Evolutionary conservation across 176 grass and related monocot species (phyloP), one percentile per base, ranked within the genome.

Genomic region (Pharus latifolius): DNA sequence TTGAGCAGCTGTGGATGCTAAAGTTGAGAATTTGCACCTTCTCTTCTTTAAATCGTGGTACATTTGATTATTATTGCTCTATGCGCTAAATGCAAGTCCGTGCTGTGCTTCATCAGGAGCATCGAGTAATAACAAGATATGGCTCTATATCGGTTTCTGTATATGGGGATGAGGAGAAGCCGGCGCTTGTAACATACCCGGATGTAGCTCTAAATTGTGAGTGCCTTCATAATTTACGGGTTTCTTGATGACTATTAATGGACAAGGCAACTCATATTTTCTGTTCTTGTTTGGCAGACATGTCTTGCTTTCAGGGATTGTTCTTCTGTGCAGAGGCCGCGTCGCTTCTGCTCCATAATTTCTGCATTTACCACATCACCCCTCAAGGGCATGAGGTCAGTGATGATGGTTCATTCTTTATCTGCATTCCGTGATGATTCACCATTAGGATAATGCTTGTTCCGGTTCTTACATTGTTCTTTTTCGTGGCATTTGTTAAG

Each of bases 281-380:
- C 8, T 44, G 26, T 60, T 55, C 27, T 35, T 88, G 17, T 81
- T 70, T 53, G 60, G 60, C 52, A 97, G 94, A 97, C 83, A 87
- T 92, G 83, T 92, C 94, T 67, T 97, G 94, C 79, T 97, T 93
- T 57, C 89, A 98, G 90, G 94, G 94, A 84, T 90, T 98, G 81
- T 84, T 98, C 35, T 98, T 98, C 83, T 98, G 94, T 32, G 89
- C 94, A 16, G 94, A 98, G 80, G 89, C 89, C 13, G 71, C 71
- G 50, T 90, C 94, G 47, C 75, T 98, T 74, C 85, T 93, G 35
- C 89, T 98, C 78, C 87, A 93, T 72, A 98, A 93, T 35, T 98
- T 93, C 47, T 98, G 94, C 49, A 80, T 98, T 42, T 98, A 98
- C 46, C 94, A 98, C 48, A 90, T 98, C 31, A 98, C 84, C 35